Evolutionary conservation across 2,329 filamentous ascomycete species (phyloP).

Genomic region (Emmonsiellopsis sp.): DNA sequence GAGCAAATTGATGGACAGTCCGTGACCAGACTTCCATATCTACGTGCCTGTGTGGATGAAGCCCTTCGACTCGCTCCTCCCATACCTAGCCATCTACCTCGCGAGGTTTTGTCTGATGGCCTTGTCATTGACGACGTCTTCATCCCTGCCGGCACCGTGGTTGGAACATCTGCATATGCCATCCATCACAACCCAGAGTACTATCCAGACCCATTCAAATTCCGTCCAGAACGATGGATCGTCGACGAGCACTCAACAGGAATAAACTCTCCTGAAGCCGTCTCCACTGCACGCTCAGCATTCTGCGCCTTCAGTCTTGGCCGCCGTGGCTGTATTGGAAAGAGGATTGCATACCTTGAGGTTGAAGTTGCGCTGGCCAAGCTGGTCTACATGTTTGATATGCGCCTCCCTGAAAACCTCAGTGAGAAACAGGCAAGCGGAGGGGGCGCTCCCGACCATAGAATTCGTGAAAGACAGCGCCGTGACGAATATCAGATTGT

Average conservation of each 20-base stretch:
- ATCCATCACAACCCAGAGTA: constrained; percentile 25
- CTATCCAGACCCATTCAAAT: constrained; percentile 22
- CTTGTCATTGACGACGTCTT: constrained; percentile 21
- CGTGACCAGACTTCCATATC: constrained; percentile 28
- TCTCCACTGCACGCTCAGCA: constrained; percentile 38
- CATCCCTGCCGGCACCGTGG: constrained; percentile 22
- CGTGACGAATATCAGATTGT: no score
- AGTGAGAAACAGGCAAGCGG: no score
- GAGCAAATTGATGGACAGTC: constrained; percentile 29
- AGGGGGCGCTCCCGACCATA: no score
- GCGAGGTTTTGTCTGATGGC: constrained; percentile 22
- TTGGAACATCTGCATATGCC: constrained; percentile 25
- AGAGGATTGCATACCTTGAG: constrained; percentile 36
- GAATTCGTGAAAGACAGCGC: no score
- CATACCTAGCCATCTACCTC: constrained; percentile 18
- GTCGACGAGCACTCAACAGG: constrained; percentile 5
- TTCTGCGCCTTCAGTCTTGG: constrained; percentile 30
- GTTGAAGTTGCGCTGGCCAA: constrained; percentile 31
- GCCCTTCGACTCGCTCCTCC: constrained; percentile 25
- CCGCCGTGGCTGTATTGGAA: constrained; percentile 34
- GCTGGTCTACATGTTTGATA: constrained; percentile 31
- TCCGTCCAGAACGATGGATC: constrained; percentile 29
- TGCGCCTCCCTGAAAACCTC: constrained; percentile 6
- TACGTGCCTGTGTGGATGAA: constrained; percentile 36
- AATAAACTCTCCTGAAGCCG: constrained; percentile 12